Evolutionary conservation across 75 land plant species (phyloP), one percentile per base, ranked within the genome.

Genomic region (Azolla pinnata): DNA sequence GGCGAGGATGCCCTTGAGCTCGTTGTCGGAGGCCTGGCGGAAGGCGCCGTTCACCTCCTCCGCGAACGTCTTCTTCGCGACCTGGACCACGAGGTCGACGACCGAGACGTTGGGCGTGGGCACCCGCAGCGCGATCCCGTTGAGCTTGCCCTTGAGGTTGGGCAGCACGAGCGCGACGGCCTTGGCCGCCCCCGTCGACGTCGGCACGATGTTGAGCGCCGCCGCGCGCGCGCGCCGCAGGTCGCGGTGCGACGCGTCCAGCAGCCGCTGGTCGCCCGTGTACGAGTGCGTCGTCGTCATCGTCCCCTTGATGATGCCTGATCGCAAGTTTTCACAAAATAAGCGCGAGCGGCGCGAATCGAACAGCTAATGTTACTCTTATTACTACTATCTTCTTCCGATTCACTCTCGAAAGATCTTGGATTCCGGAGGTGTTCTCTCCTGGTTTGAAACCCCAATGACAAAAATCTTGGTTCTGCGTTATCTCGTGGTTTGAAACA

Each of bases 221-320:
- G 96, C 96, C 4, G 96, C 96, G 33, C 96, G 32, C 18, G 96
- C 96, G 57, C 96, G 63, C 29, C 96, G 58, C 40, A 90, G 57
- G 69, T 90, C 96, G 45, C 96, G 79, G 82, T 90, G 96, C 49
- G 87, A 83, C 18, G 96, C 96, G 57, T 90, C 96, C 29, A 90
- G 73, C 2, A 90, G 77, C 62, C 96, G 75, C 80, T 88, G 96
- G 66, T 90, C 96, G 0, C 96, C 96, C n/a, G 96, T 90, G 79
- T 90, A 90, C 1, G 96, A 90, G 55, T 90, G 96, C 31, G 96
- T 90, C 0, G 96, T 90, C 0, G 96, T 90, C 96, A 90, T 90
- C 54, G 96, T 90, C 19, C 96, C 96, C 79, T 90, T 90, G 40
- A 90, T 83, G 60, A 90, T 90, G 9, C 89, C 92, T 87, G 65